Conservation (phyloP, 1,284 basidiomycete species). For the Cryptococcus deneoformans region DNA sequence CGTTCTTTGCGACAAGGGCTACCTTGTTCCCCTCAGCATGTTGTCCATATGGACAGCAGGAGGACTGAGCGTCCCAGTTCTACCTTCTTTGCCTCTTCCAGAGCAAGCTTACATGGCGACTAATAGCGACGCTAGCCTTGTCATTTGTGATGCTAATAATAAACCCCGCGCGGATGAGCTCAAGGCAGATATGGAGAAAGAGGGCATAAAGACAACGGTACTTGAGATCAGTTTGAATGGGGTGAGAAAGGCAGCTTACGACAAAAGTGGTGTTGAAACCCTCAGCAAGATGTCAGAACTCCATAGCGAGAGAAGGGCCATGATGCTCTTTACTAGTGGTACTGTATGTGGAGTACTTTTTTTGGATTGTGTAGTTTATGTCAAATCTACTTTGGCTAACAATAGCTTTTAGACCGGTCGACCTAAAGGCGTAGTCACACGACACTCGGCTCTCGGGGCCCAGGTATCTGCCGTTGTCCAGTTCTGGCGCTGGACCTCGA, state of each 20-base stretch:
- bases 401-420: constrained; percentile 22
- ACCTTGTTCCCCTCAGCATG: constrained; percentile 26
- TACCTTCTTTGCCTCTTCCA: constrained; percentile 36
- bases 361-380: background rate
- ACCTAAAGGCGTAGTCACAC: constrained; percentile 44
- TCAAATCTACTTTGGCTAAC: background rate
- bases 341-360: background rate
- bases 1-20: constrained; percentile 29
- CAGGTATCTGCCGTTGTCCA: constrained; percentile 34
- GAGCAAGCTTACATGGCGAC: constrained; percentile 40
- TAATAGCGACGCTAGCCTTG: constrained; percentile 29
- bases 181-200: constrained; percentile 14
- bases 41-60: constrained; percentile 32
- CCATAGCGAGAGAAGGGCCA: constrained; percentile 27
- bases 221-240: constrained; percentile 11
- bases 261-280: background rate
- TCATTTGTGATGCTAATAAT: constrained; percentile 29
- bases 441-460: constrained; percentile 35
- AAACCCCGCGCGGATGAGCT: constrained; percentile 28
- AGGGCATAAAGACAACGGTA: constrained; percentile 4
- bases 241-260: background rate
- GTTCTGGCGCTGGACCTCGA: constrained; percentile 36
- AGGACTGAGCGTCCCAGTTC: constrained; percentile 36
- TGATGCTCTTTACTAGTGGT: constrained; percentile 47
- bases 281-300: constrained; percentile 10